Evolutionary conservation across 139 green algal genomes (phyloP).

Genomic region (Coccomyxa sp.): DNA sequence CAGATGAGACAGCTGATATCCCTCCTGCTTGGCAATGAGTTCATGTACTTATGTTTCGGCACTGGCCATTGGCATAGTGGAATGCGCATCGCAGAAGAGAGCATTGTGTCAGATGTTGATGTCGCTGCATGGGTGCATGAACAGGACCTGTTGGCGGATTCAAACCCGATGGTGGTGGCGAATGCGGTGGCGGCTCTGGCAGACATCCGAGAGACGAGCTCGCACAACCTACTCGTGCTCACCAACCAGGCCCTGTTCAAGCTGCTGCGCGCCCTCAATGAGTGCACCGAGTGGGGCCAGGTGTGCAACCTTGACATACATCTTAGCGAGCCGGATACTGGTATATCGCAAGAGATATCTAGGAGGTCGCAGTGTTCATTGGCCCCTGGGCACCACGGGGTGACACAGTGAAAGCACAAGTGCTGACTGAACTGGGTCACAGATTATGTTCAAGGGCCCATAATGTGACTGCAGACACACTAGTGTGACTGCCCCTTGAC

Average conservation of each 20-base stretch:
- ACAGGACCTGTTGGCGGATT: conserved; percentile 87
- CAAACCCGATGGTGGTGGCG: conserved; percentile 99
- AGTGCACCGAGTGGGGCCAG: conserved; percentile 99
- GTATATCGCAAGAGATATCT: too few species aligned
- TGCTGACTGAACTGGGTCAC: too few species aligned
- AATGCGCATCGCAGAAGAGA: neutral
- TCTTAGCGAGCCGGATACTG: too few species aligned
- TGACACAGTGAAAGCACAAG: too few species aligned
- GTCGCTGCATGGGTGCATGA: neutral
- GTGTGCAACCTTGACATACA: conserved; percentile 24
- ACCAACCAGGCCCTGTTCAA: conserved; percentile 79
- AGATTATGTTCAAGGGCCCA: too few species aligned
- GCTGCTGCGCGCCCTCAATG: conserved; percentile 95
- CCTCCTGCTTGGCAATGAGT: neutral
- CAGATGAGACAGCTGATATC: neutral
- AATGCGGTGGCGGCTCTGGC: conserved; percentile 94
- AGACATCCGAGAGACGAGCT: conserved; percentile 80
- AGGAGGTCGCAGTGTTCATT: too few species aligned
- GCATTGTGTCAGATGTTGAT: too few species aligned
- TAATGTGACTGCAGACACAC: too few species aligned
- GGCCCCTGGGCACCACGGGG: too few species aligned
- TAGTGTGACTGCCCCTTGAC: too few species aligned
- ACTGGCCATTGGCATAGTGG: neutral
- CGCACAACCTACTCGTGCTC: conserved; percentile 71
- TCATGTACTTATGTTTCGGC: neutral